These are phyloP conservation scores for Crithidia bombi DNA, from an alignment of 208 protist genomes.

Conservation along the genomic window DNA sequence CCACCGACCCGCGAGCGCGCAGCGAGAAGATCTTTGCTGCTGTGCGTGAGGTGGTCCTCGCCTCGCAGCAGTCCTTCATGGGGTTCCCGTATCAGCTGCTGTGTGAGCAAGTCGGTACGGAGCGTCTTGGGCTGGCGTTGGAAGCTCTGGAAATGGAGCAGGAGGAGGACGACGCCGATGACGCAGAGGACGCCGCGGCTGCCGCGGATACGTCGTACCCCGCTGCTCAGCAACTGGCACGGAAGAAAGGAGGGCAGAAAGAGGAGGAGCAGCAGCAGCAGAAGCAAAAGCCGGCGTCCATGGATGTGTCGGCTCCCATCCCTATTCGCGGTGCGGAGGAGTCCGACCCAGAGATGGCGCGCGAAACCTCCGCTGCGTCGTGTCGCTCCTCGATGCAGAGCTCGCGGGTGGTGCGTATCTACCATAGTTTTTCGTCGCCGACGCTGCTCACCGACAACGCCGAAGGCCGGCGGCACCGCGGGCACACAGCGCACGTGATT, in stretches of 20 bases:
- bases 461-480: slow-evolving; percentile 5
- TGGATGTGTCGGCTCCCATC: slow-evolving; percentile 16
- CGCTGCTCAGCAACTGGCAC: neutral
- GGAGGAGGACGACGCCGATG: slow-evolving; percentile 25
- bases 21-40: slow-evolving; percentile 49
- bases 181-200: slow-evolving; percentile 3
- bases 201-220: neutral
- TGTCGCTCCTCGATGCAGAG: slow-evolving; percentile 11
- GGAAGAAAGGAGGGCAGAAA: neutral
- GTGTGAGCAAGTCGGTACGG: slow-evolving; percentile 62
- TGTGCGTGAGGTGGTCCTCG: slow-evolving; percentile 56
- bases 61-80: slow-evolving; percentile 75
- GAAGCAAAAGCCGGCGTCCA: neutral
- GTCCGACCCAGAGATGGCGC: neutral
- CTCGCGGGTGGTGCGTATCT: slow-evolving; percentile 35
- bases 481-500: slow-evolving; percentile 13
- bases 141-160: slow-evolving; percentile 36
- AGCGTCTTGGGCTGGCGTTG: slow-evolving; percentile 45
- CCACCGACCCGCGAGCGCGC: slow-evolving; percentile 33
- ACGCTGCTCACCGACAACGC: neutral
- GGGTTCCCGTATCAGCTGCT: slow-evolving; percentile 67
- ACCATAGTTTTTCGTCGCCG: slow-evolving; percentile 27
- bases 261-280: neutral
- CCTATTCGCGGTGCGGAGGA: slow-evolving; percentile 4
- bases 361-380: slow-evolving; percentile 1